Evolutionary conservation across 2,329 filamentous ascomycete genomes (phyloP).

Genomic region (Ramularia collo-cygni): DNA sequence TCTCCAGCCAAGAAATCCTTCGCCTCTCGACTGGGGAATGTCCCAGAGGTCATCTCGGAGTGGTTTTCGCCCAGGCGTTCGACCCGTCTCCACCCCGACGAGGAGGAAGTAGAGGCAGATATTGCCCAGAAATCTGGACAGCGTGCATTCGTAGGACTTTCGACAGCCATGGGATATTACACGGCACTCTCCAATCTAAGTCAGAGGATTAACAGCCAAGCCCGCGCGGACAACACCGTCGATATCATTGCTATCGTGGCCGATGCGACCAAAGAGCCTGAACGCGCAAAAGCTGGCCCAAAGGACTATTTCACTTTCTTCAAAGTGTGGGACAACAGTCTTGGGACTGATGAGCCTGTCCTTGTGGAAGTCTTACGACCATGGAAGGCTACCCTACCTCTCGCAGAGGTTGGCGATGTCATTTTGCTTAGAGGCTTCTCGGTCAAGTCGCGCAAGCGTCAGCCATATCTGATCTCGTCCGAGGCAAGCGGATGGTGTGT

Average conservation of each 20-base stretch:
- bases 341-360: conserved; percentile 10
- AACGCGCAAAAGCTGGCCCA: conserved; percentile 36
- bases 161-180: conserved; percentile 36
- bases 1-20: conserved; percentile 22
- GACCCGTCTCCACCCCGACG: conserved; percentile 7
- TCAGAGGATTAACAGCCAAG: conserved; percentile 34
- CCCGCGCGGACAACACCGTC: conserved; percentile 27
- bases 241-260: conserved; percentile 42
- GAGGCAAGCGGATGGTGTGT: conserved; percentile 44
- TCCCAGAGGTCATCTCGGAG: conserved; percentile 29
- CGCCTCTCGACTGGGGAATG: conserved; percentile 24
- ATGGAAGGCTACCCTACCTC: conserved; percentile 36
- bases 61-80: conserved; percentile 31
- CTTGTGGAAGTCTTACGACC: conserved; percentile 40
- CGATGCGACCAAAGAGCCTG: conserved; percentile 26
- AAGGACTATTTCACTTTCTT: conserved; percentile 40
- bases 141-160: conserved; percentile 6
- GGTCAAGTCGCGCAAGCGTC: conserved; percentile 35
- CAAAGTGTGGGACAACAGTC: conserved; percentile 34
- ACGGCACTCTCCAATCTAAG: conserved; percentile 36
- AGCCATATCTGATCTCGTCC: conserved; percentile 33
- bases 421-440: conserved; percentile 38
- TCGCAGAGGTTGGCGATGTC: conserved; percentile 37
- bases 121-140: conserved; percentile 3
- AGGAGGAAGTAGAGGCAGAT: conserved; percentile 4